These are phyloP conservation scores for Leccinellum luteum DNA, from an alignment of 768 basidiomycete species.

Conservation along the genomic window DNA sequence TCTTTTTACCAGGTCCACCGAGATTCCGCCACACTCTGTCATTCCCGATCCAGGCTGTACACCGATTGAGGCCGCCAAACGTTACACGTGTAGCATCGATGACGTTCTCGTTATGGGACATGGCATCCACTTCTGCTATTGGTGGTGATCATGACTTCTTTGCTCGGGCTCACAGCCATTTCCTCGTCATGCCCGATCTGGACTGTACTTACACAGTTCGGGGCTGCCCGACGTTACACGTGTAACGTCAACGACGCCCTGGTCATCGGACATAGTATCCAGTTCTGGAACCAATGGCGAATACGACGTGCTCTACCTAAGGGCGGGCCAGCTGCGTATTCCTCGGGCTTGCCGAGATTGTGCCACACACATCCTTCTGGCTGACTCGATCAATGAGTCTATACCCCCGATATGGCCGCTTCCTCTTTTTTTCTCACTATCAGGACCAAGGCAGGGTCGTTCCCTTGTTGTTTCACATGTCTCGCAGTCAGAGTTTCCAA, in stretches of 20 bases:
- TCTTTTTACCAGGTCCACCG: not conserved
- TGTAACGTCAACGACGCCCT: conserved; percentile 23
- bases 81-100: conserved; percentile 32
- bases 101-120: conserved; percentile 2
- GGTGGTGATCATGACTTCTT: not conserved
- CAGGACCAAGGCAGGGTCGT: conserved; percentile 6
- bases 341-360: not conserved
- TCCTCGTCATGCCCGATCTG: not conserved
- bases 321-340: not conserved
- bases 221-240: conserved; percentile 27
- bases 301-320: not conserved
- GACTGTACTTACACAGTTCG: not conserved
- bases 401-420: not conserved
- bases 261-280: not conserved
- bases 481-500: conserved; percentile 9
- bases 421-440: conserved; percentile 8
- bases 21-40: too few relatives aligned
- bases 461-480: conserved; percentile 8
- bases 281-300: conserved; percentile 4
- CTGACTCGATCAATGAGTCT: not conserved
- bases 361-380: not conserved
- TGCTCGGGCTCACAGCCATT: not conserved
- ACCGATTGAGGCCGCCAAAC: conserved; percentile 14
- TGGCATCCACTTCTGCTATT: not conserved
- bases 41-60: too few relatives aligned